Base-by-base conservation (phyloP, 2,329 filamentous ascomycete species). In the Trichophyton schoenleinii region DNA sequence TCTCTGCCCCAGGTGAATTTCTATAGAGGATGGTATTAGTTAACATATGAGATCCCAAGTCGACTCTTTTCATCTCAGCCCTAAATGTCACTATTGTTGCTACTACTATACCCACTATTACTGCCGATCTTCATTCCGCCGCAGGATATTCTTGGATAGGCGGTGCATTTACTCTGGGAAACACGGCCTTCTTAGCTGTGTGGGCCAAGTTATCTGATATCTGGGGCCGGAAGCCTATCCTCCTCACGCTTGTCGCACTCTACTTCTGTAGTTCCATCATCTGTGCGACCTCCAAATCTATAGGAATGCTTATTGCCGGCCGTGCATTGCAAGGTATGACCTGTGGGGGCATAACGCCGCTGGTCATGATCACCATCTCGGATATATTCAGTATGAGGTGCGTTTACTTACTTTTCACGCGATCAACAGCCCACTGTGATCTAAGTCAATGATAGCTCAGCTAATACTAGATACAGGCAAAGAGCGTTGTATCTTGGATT, bases 61-160 rank as follows among this genome's bases (percentile, higher is more conserved):
- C 72, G 22, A 65, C 69, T 1, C 66, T 71, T 57, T 72, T 73
- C 59, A 65, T 74, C 22, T 68, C 73, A 2, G 73, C 74, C 0
- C 66, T 76, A 3, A 73, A 76, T 58, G 69, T 72, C 62, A 84
- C 83, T 0, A 85, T 85, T 64, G 77, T 86, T 60, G 81, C 83
- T 0, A 85, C 83, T 2, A 82, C 83, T 1, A 72, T 85, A 0
- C 83, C 83, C 0, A 84, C 82, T 0, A 85, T 86, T 59, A 76
- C 78, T 15, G 75, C 78, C 38, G 78, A 87, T 63, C 82, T 91
- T 63, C 69, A 83, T 52, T 87, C 87, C 4, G 83, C 83, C 2
- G 77, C 81, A 15, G 87, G 87, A 25, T 91, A 90, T 72, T 84
- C 85, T 13, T 91, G 88, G 89, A 87, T 92, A 63, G 88, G 87